A percentile compares a stretch with the other conserved stretches of the same genome.
Evolutionary conservation across 495 filamentous ascomycete species (phyloP).

Genomic region (Annulohypoxylon moriforme): DNA sequence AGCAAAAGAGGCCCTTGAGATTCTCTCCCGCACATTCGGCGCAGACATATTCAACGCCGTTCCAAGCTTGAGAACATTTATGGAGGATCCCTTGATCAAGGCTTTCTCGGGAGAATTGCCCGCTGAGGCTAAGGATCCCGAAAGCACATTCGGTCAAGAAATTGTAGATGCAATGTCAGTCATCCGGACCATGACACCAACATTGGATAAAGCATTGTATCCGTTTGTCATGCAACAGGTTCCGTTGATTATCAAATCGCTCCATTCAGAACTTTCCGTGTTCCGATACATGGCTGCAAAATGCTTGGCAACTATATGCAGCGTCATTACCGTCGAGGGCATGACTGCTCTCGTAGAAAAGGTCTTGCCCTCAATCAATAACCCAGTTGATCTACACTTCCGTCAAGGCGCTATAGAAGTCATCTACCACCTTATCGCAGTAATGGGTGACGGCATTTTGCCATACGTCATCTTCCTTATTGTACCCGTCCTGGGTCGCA

Average conservation of each 20-base stretch:
- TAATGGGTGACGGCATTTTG: conserved; percentile 96
- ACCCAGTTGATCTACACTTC: conserved; percentile 82
- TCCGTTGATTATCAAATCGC: conserved; percentile 85
- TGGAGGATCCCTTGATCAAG: conserved; percentile 79
- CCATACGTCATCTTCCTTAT: conserved; percentile 99
- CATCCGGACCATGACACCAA: conserved; percentile 87
- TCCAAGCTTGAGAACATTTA: conserved; percentile 80
- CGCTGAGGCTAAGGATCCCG: conserved; percentile 72
- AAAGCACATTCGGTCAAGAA: conserved; percentile 82
- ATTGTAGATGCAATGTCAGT: conserved; percentile 94
- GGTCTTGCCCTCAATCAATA: conserved; percentile 89
- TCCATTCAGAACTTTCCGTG: conserved; percentile 87
- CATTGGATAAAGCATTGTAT: conserved; percentile 77
- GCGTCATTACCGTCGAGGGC: conserved; percentile 90
- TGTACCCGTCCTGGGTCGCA: conserved; percentile 96
- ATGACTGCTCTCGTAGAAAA: conserved; percentile 97
- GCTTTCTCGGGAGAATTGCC: conserved; percentile 81
- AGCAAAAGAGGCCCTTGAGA: conserved; percentile 94
- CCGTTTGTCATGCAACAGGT: conserved; percentile 82
- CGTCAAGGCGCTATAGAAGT: conserved; percentile 94
- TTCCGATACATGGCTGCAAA: conserved; percentile 97
- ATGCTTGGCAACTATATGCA: conserved; percentile 96
- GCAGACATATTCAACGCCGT: conserved; percentile 78
- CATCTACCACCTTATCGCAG: conserved; percentile 94
- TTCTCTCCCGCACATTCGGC: conserved; percentile 82